Base-by-base conservation (phyloP, 768 basidiomycete species). In the Saitozyma sp. region DNA sequence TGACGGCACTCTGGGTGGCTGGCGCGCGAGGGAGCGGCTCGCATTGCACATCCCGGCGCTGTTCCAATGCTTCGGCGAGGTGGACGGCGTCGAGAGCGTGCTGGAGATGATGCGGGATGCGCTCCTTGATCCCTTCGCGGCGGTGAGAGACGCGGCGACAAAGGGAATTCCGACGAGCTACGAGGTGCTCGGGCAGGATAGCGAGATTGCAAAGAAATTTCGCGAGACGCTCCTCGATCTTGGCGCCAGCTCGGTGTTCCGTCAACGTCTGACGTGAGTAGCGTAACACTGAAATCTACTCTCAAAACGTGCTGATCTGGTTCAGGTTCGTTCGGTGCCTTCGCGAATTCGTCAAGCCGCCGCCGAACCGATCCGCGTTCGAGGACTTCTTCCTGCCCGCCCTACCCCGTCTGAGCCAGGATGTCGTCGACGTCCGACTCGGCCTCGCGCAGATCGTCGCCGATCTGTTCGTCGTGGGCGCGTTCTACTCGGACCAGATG, bases 371-470 rank as follows among this genome's bases (percentile, higher is more conserved):
- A 83, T 69, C 83, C 82, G 66, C 79, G 75, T 66, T 84, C 51
- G 79, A 80, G 45, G 64, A 71, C 42, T 69, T 78, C 56, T 78
- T 86, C 63, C 84, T 90, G 80, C 76, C 82, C 60, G 79, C 82
- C n/a, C 78, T 94, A 17, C 78, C 82, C 37, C 70, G 75, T 50
- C 82, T 94, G 48, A 84, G 85, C 6, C 74, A 81, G 40, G 94
- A 97, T 42, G 86, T 95, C 11, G 83, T 89, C 55, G 92, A 91
- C 63, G 92, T 96, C 41, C 85, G 92, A 51, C 91, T 96, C 60
- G 89, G 87, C 8, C 83, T 92, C 2, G 88, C 93, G n/a, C 85
- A 92, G 54, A 84, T 91, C 51, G 79, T 87, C 48, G 85, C 85
- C 2, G 65, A 72, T 29, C 68, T 81, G 1, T 80, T 78, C 39